Conservation (phyloP, 2,329 filamentous ascomycete species). For the Catunica adiposa region DNA sequence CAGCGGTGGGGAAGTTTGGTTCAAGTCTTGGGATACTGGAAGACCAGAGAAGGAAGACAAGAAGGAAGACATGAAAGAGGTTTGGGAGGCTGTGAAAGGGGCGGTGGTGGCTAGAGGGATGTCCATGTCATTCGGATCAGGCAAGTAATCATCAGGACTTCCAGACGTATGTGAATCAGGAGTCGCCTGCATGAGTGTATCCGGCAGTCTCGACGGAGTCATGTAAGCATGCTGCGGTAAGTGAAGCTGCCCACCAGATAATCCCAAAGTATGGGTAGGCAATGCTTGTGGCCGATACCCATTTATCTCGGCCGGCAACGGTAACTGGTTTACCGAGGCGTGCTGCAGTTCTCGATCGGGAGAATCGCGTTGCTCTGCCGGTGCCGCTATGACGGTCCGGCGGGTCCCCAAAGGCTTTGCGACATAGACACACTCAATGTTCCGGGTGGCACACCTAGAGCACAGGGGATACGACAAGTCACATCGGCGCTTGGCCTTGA, state of each 20-base stretch:
- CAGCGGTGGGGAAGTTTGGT: neutral
- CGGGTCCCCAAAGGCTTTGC: neutral
- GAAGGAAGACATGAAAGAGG: neutral
- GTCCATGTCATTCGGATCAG: neutral
- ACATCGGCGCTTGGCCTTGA: slow-evolving; percentile 40
- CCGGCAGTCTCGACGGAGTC: neutral
- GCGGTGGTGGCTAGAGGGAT: neutral
- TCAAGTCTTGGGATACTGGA: neutral
- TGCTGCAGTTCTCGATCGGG: neutral
- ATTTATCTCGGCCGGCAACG: neutral
- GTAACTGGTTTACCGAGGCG: neutral
- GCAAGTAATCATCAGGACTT: neutral
- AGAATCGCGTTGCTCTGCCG: neutral
- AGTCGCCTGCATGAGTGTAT: neutral
- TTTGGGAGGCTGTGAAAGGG: neutral
- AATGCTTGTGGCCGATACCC: neutral
- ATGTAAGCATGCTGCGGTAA: neutral
- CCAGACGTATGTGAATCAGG: neutral
- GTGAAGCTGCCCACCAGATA: neutral
- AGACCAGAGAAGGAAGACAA: neutral
- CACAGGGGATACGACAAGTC: slow-evolving; percentile 35
- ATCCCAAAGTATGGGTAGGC: neutral
- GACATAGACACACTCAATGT: slow-evolving; percentile 30
- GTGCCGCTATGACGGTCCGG: neutral
- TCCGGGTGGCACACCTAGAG: slow-evolving; percentile 32